Base-by-base conservation (phyloP, 805 yeast species). In the Lachancea thermotolerans region DNA sequence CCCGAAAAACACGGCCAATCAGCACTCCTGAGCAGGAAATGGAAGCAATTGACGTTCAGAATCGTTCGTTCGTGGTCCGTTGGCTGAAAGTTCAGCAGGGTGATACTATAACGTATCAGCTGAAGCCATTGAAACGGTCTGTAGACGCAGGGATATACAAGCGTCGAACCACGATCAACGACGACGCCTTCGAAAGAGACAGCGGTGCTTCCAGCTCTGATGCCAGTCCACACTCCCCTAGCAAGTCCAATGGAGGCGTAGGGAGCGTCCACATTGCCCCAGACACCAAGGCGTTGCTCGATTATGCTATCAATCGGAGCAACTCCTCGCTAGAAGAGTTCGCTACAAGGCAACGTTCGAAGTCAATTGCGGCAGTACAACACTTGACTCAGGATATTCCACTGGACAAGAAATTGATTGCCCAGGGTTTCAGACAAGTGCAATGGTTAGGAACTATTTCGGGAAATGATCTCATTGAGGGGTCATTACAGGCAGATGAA, bases 11-110 rank as follows among this genome's bases (percentile, higher is more conserved):
- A 21, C 25, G 25, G 25, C 25, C 25, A 21, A 21, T 21, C 25
- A 21, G 25, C 25, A 21, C 25, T 21, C 7, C 25, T 21, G 25
- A 34, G 35, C 42, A 17, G 12, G 32, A 36, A 32, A 86, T 89
- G 96, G 98, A 91, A 65, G 81, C 89, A 2, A 75, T 93, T 40
- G 97, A 91, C 65, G 79, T 93, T 18, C 95, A 90, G 56, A 81
- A 95, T 41, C 85, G 87, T 63, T 84, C 93, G 46, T 91, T 86
- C 58, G 78, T 89, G 50, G 85, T 90, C 57, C 87, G 91, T 55
- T 93, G 98, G 98, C 80, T 90, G 44, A 77, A 80, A 50, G 85
- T 85, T 6, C 83, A 85, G 0, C 83, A 78, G 34, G 75, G 79
- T 47, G 75, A 82, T 28, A 62, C 72, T 15, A 75, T 91, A 37